phyloP scores from a whole-genome alignment of 2,329 filamentous ascomycete species.

The Tolypocladium guangdongense region DNA sequence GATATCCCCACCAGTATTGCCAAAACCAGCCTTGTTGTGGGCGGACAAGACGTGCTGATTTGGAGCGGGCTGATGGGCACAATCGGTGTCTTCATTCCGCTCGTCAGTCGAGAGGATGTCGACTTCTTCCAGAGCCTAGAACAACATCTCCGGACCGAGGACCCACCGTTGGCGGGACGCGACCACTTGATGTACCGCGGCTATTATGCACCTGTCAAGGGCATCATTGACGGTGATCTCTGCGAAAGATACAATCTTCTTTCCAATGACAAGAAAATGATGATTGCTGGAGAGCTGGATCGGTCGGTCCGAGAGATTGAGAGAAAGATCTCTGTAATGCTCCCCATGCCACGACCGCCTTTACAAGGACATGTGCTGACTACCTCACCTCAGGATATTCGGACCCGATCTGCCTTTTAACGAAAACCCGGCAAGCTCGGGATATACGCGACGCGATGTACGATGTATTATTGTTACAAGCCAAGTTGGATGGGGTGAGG shows the following conservation, averaged over 20 bases:
- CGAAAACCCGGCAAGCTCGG: constrained; percentile 1
- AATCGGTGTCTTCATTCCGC: constrained; percentile 85
- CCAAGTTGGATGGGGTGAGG: constrained; percentile 8
- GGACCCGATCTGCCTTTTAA: constrained; percentile 49
- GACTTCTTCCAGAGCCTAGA: constrained; percentile 97
- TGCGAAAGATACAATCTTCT: constrained; percentile 85
- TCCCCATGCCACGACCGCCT: not conserved
- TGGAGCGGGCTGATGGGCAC: constrained; percentile 95
- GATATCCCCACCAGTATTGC: constrained; percentile 86
- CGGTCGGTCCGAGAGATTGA: constrained; percentile 88
- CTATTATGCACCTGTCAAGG: constrained; percentile 95
- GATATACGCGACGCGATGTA: not conserved
- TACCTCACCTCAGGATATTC: constrained; percentile 34
- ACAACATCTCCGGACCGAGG: constrained; percentile 74
- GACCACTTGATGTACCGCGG: constrained; percentile 93
- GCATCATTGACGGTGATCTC: constrained; percentile 90
- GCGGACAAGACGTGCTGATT: constrained; percentile 80
- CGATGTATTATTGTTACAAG: constrained; percentile 11
- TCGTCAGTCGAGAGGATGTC: constrained; percentile 81
- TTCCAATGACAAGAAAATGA: constrained; percentile 80
- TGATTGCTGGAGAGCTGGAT: constrained; percentile 89
- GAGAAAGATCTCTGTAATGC: constrained; percentile 68
- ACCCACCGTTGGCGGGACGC: constrained; percentile 77
- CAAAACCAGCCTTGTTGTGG: constrained; percentile 82
- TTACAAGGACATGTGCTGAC: constrained; percentile 11